Evolutionary conservation across 768 basidiomycete genomes (phyloP), one percentile per base, ranked within the genome.

Genomic region (Agrocybe praecox): DNA sequence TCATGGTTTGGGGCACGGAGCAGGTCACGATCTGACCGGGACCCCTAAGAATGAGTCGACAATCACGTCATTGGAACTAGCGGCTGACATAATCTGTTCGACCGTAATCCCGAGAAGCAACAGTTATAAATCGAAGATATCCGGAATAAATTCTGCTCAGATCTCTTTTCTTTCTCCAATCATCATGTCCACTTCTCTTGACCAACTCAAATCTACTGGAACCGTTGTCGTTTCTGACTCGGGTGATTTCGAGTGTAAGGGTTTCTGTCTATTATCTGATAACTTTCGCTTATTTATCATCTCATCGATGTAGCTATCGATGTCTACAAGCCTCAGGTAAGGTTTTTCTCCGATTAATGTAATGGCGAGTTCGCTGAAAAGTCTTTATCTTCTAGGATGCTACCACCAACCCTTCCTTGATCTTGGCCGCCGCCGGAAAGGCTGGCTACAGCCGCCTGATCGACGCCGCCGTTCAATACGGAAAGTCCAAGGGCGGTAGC

Each of bases 141-240:
- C 46, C 52, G n/a, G 36, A 33, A 56, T 56, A 51, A 52, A 52
- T 46, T 23, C 45, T 18, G 43, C 40, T 48, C 49, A 45, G 55
- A 21, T 34, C 36, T 50, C 61, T 62, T n/a, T 62, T 54, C 49
- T 48, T 50, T 63, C 54, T 43, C 53, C 62, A 56, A 56, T 52
- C 60, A 82, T 65, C 76, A 92, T 91, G 90, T 79, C 89, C 60
- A 91, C 81, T 67, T 90, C 91, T 46, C 87, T 93, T 65, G 91
- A 92, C 68, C 76, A 73, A 58, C 90, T 96, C 71, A 96, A 96
- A 71, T 83, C 89, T 65, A 90, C 91, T 67, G 96, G 95, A 67
- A 98, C 96, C 69, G 85, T 91, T 72, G 96, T 98, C 76, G 94
- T 96, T 69, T 95, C 93, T 47, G 96, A 99, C 82, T 96, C 94